Percentiles rank a stretch among this genome's conserved stretches.
phyloP scores from a whole-genome alignment of 176 grass and related monocot species.

The Zizania latifolia region DNA sequence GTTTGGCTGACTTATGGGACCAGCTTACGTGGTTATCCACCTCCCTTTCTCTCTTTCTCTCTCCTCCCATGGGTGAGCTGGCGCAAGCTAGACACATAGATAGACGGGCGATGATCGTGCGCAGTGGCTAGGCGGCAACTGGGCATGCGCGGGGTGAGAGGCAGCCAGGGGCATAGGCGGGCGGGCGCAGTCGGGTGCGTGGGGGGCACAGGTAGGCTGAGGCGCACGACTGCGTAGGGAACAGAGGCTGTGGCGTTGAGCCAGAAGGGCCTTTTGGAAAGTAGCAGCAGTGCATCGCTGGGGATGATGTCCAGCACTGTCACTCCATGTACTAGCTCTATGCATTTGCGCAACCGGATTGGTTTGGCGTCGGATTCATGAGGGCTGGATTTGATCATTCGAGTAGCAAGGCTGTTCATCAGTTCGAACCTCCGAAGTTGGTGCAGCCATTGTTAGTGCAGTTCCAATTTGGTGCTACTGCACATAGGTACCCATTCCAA shows the following conservation, averaged over 20 bases:
- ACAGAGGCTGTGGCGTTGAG: slow-evolving; percentile 25
- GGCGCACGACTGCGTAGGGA: no score
- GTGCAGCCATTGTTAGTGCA: slow-evolving; percentile 46
- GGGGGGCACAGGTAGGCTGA: no score
- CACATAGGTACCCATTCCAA: slow-evolving; percentile 51
- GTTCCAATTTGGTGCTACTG: slow-evolving; percentile 36
- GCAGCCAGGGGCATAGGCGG: no score
- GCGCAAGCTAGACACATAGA: no score
- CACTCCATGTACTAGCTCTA: slow-evolving; percentile 27
- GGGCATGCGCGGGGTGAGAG: no score
- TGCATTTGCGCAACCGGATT: slow-evolving; percentile 30
- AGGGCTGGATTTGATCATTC: slow-evolving; percentile 30
- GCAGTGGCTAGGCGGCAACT: no score
- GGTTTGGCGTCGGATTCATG: background rate
- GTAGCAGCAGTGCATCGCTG: background rate
- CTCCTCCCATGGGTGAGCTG: no score
- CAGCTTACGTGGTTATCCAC: no score
- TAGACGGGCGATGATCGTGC: no score
- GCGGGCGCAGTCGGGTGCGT: no score
- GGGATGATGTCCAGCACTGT: slow-evolving; percentile 8
- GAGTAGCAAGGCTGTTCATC: slow-evolving; percentile 13
- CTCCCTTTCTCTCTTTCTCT: no score
- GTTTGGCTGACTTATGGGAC: no score
- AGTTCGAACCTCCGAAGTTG: slow-evolving; percentile 32
- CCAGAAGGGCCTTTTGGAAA: slow-evolving; percentile 47